A percentile compares a stretch with the other conserved stretches of the same genome.
Evolutionary conservation across 306 rosid species (phyloP).

Genomic region (Pterocarpus macrocarpus): DNA sequence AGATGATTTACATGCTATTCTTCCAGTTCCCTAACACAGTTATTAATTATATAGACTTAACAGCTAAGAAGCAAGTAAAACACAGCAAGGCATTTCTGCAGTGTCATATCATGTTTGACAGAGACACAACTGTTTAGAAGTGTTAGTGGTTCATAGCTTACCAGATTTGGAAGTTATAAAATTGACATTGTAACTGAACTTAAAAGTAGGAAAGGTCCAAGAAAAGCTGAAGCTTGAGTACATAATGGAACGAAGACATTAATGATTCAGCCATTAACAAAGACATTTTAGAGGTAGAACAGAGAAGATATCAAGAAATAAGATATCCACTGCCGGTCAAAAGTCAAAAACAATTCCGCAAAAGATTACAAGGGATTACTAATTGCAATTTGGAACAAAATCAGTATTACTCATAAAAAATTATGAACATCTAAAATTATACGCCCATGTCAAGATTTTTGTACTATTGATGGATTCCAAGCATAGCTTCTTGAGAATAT

Average conservation of each 20-base stretch:
- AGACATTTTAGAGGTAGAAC: not conserved
- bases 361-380: too few relatives aligned
- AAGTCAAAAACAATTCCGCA: not conserved
- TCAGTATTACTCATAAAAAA: not conserved
- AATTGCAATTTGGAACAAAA: not conserved
- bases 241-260: not conserved
- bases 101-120: not conserved
- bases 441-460: not conserved
- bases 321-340: not conserved
- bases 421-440: not conserved
- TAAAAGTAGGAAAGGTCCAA: not conserved
- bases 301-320: not conserved
- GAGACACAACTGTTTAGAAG: not conserved
- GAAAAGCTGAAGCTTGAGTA: not conserved
- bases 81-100: not conserved
- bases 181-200: not conserved
- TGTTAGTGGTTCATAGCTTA: not conserved
- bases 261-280: not conserved
- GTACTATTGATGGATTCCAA: not conserved
- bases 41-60: not conserved
- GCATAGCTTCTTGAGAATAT: conserved; percentile 22
- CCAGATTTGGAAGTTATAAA: not conserved
- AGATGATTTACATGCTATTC: not conserved
- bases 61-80: conserved; percentile 8
- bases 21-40: not conserved